These are phyloP conservation scores for Solanum pimpinellifolium DNA, from an alignment of 257 asterid species.

Conservation along the genomic window DNA sequence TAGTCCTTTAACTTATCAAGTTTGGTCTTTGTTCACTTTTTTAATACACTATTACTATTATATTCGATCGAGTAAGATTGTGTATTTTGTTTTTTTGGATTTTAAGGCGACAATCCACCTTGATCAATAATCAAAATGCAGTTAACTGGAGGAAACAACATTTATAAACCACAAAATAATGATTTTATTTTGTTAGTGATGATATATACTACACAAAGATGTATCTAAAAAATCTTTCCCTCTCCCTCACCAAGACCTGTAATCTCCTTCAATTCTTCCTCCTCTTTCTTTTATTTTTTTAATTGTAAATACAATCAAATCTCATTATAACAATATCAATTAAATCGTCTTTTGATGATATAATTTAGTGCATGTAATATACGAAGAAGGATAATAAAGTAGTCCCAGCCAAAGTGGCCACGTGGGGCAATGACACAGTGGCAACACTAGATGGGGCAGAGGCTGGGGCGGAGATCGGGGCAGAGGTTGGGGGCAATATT, in stretches of 20 bases:
- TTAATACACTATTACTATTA: no score
- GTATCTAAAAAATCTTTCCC: no score
- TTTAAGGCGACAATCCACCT: background rate
- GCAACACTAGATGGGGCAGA: background rate
- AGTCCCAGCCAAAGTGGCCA: constrained; percentile 8
- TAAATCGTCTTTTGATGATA: background rate
- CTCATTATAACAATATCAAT: no score
- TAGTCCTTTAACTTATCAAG: no score
- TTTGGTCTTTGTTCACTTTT: background rate
- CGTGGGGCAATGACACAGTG: background rate
- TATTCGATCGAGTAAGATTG: no score
- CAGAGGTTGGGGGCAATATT: background rate
- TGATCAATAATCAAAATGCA: background rate
- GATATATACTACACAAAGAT: no score
- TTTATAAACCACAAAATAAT: background rate
- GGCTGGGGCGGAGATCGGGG: background rate
- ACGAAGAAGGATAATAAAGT: constrained; percentile 10
- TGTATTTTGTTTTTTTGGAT: background rate
- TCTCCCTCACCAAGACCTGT: no score
- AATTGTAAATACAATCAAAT: no score
- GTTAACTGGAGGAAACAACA: background rate
- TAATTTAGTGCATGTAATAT: constrained; percentile 2
- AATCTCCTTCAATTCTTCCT: no score
- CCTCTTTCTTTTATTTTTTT: no score
- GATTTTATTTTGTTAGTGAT: background rate